Evolutionary conservation across 2,329 filamentous ascomycete species (phyloP).

Genomic region (Pestalotiopsis sp.): DNA sequence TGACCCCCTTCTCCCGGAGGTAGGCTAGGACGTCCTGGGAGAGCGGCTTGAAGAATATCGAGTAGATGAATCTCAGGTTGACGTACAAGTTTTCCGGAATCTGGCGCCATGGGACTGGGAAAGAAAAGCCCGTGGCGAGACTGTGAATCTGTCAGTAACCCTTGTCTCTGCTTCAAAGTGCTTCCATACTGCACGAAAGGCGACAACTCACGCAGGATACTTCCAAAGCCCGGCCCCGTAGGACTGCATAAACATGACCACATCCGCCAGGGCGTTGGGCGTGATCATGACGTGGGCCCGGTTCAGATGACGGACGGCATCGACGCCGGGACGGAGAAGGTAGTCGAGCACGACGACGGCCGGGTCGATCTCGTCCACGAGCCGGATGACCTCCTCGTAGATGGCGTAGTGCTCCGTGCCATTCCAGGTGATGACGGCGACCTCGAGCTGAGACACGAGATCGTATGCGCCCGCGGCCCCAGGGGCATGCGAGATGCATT

Average conservation of each 20-base stretch:
- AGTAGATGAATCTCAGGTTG: constrained; percentile 12
- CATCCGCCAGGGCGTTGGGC: constrained; percentile 19
- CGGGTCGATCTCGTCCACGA: constrained; percentile 22
- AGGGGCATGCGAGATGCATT: not conserved
- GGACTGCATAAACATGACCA: constrained; percentile 18
- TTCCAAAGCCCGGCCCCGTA: constrained; percentile 21
- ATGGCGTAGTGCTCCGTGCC: constrained; percentile 3
- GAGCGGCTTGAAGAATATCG: constrained; percentile 13
- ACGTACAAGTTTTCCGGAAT: constrained; percentile 24
- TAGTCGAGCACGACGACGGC: constrained; percentile 24
- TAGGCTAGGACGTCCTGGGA: constrained; percentile 8
- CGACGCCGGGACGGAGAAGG: constrained; percentile 19
- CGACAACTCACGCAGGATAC: constrained; percentile 19
- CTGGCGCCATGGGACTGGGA: constrained; percentile 23
- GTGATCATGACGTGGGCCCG: constrained; percentile 18
- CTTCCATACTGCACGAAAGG: not conserved
- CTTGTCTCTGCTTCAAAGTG: not conserved
- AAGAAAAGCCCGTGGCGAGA: constrained; percentile 22
- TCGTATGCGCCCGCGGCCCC: not conserved
- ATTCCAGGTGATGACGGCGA: not conserved
- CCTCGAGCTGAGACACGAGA: not conserved
- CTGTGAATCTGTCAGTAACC: not conserved
- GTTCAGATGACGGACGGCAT: constrained; percentile 18
- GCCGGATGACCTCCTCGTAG: not conserved
- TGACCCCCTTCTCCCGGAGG: constrained; percentile 24